Base-by-base conservation (phyloP, 208 protist genomes). In the Leptomonas pyrrhocoris region DNA sequence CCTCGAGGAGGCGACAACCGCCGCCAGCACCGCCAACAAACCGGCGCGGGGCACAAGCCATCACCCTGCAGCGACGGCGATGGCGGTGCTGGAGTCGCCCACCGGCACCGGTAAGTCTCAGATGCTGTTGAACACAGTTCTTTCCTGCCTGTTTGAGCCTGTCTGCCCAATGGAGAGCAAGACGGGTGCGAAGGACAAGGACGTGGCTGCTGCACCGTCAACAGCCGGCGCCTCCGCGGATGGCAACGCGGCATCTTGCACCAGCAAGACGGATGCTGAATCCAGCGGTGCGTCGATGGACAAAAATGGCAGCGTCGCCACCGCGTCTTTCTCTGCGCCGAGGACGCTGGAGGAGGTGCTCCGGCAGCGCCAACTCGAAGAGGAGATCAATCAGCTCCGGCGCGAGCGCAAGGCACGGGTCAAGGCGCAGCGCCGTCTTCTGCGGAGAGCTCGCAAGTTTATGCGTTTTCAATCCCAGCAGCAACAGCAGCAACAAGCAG, bases 71-170 rank as follows among this genome's bases (percentile, higher is more conserved):
- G 48, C 45, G 25, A 71, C 62, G 68, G 54, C 36, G 61, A 68
- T 98, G 11, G 95, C 92, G 16, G 94, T 99, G 27, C 86, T 98
- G 28, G 97, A 99, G 79, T 96, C 88, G 1, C 97, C 97, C 0
- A 99, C 97, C 0, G 97, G 97, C 18, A 99, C 96, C 0, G 97
- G 97, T 8, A 98, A 98, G 68, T 97, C 97, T 13, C 92, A 98
- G 38, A 95, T 94, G 56, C 74, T 99, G 2, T 94, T 98, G 46
- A 97, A 90, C 73, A 75, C 83, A 53, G 85, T 88, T 18, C 81
- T 96, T 28, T 93, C 88, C 2, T 64, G 82, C 55, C 54, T 87
- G 5, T 96, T 85, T 60, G 76, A 83, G 18, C 69, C 76, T 4
- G 58, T 69, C 31, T 68, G 62, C 21, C 40, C 43, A 4, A 23